Evolutionary conservation across 371 early-diverging fungal species (phyloP), one percentile per base, ranked within the genome.

Genomic region (Rhizomucor pusillus): DNA sequence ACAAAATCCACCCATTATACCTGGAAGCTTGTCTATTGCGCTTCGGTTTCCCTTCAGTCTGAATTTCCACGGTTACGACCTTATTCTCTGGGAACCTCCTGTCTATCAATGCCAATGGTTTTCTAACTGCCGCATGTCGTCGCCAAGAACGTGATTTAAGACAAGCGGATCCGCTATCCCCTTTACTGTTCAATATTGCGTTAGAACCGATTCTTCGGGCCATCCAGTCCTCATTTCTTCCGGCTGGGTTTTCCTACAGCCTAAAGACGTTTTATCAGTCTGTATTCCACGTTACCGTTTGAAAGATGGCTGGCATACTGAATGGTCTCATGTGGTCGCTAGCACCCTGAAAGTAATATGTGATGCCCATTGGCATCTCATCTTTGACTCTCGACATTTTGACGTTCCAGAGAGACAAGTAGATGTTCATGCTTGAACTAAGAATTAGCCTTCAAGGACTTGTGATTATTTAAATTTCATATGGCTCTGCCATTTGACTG

Each of bases 101-200:
- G 11, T 29, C 7, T 13, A 41, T 66, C 39, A 54, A 59, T 18
- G 43, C 62, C 48, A 72, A 67, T 44, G 64, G 64, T 20, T 19
- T 37, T n/a, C 16, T 67, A 1, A 43, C 57, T 9, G n/a, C n/a
- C n/a, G 5, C 41, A 5, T 35, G 57, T 36, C 34, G 59, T 20
- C 5, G 2, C 1, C 68, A 66, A 46, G 19, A 25, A 1, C 39
- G 66, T 35, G 68, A 61, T 2, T 45, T 72, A 0, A 47, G 56
- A 0, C 66, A 72, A 58, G 63, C 64, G 0, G 66, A 68, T 19
- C 72, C 66, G 1, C 44, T 72, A 12, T 59, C 62, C 0, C 68
- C 66, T 0, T 24, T 62, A 0, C 52, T 72, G 0, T 72, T 72
- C 50, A 72, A 66, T 25, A 25, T 72, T 0, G 66, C 60, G 2